Evolutionary conservation across 164 flowering plant genomes (phyloP).

Genomic region (Akebia trifoliata): DNA sequence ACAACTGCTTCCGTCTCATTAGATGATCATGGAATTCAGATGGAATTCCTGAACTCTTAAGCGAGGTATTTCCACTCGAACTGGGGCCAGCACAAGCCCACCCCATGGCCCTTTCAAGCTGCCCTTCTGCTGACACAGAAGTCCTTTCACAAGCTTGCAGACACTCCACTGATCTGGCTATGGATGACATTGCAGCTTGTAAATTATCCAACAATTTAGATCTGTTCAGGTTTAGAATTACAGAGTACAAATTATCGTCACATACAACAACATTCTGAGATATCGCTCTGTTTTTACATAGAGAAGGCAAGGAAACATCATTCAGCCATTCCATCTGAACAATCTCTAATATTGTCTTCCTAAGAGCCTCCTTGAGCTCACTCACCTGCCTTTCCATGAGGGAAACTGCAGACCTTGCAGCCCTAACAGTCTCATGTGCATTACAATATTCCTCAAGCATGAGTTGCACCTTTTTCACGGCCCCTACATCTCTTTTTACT

Average conservation of each 20-base stretch:
- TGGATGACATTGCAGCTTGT: conserved; percentile 53
- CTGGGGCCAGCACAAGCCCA: conserved; percentile 97
- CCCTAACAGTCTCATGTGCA: conserved; percentile 87
- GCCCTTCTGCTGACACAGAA: conserved; percentile 81
- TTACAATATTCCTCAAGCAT: conserved; percentile 92
- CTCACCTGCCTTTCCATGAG: conserved; percentile 61
- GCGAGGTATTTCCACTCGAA: conserved; percentile 43
- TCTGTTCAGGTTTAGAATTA: conserved; percentile 55
- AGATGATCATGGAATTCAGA: conserved; percentile 85
- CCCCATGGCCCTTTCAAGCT: conserved; percentile 96
- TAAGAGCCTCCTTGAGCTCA: conserved; percentile 67
- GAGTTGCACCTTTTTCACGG: conserved; percentile 52
- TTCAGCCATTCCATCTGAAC: conserved; percentile 90
- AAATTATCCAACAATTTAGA: conserved; percentile 62
- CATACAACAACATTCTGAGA: conserved; percentile 40
- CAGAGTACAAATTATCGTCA: conserved; percentile 45
- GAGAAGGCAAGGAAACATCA: conserved; percentile 37
- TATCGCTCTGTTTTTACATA: conserved; percentile 38
- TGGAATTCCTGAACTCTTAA: conserved; percentile 77
- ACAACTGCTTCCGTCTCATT: conserved; percentile 50
- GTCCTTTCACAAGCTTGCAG: conserved; percentile 73
- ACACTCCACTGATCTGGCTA: conserved; percentile 60
- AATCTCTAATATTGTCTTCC: conserved; percentile 63
- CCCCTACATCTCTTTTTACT: conserved; percentile 41
- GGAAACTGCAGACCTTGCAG: conserved; percentile 79